Conservation (phyloP, 257 asterid species). For the Nyctanthes arbortristis region DNA sequence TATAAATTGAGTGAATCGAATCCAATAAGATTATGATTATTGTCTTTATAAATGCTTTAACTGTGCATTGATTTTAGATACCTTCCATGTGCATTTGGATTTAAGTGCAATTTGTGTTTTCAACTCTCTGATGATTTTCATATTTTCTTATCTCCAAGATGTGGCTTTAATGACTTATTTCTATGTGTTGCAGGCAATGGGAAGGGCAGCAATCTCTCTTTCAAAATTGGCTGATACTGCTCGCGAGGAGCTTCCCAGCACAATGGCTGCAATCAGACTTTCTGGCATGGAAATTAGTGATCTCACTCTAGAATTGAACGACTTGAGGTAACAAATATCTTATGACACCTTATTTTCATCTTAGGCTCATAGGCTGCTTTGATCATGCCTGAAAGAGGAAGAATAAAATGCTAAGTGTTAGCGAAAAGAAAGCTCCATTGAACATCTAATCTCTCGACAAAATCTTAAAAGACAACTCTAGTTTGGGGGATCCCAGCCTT, state of each 20-base stretch:
- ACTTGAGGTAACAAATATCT: constrained; percentile 64
- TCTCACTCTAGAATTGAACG: constrained; percentile 81
- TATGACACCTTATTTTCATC: constrained; percentile 1
- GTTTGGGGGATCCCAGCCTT: too few species aligned
- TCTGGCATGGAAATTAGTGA: constrained; percentile 94
- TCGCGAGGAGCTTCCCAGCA: constrained; percentile 85
- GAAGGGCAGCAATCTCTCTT: constrained; percentile 77
- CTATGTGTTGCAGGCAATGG: constrained; percentile 67
- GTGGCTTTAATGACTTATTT: too few species aligned
- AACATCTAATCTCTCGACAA: too few species aligned
- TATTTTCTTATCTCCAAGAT: too few species aligned
- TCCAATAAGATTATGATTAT: background rate
- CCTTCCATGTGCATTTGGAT: background rate
- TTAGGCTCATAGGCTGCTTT: background rate
- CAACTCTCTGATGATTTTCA: background rate
- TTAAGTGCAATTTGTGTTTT: background rate
- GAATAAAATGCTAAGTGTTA: too few species aligned
- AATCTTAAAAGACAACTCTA: too few species aligned
- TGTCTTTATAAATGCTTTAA: background rate
- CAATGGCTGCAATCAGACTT: constrained; percentile 88
- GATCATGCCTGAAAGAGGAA: too few species aligned
- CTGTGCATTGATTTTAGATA: too few species aligned
- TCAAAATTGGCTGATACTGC: constrained; percentile 84
- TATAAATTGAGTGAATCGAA: too few species aligned
- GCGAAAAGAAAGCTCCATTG: too few species aligned